These are phyloP conservation scores for Myotisia sp. DNA, from an alignment of 2,329 filamentous ascomycete genomes.

Conservation along the genomic window DNA sequence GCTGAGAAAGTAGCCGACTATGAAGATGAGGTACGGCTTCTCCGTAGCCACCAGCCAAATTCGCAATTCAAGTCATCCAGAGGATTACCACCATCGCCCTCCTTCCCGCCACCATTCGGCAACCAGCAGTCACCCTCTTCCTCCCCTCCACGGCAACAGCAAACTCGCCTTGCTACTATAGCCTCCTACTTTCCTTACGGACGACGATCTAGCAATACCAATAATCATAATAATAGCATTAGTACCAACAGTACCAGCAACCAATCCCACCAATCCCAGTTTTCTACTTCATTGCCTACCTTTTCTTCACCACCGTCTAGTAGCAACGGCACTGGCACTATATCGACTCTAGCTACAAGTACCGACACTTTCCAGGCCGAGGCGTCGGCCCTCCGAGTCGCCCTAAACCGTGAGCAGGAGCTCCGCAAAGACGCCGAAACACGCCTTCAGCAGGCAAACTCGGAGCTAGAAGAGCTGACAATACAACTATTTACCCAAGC, in stretches of 20 bases:
- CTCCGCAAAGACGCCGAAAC: constrained; percentile 45
- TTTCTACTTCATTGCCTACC: constrained; percentile 14
- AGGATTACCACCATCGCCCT: constrained; percentile 18
- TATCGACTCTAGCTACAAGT: constrained; percentile 8
- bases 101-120: constrained; percentile 17
- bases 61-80: constrained; percentile 15
- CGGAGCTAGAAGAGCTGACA: constrained; percentile 48
- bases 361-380: constrained; percentile 11
- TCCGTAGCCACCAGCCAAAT: constrained; percentile 25
- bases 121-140: constrained; percentile 18
- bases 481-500: constrained; percentile 48
- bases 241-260: constrained; percentile 16
- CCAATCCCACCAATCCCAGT: constrained; percentile 15
- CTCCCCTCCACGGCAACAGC: constrained; percentile 16
- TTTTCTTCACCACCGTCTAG: constrained; percentile 10
- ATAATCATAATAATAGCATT: too few species aligned
- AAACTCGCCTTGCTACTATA: constrained; percentile 26
- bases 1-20: constrained; percentile 47
- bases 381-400: constrained; percentile 37
- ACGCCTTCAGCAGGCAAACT: constrained; percentile 39
- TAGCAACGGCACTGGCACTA: constrained; percentile 9
- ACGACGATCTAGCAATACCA: constrained; percentile 21
- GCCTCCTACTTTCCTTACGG: constrained; percentile 28
- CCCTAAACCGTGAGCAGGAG: constrained; percentile 40
- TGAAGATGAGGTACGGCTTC: constrained; percentile 45